phyloP scores from a whole-genome alignment of 176 grass and related monocot genomes.

The Musa troglodytarum region DNA sequence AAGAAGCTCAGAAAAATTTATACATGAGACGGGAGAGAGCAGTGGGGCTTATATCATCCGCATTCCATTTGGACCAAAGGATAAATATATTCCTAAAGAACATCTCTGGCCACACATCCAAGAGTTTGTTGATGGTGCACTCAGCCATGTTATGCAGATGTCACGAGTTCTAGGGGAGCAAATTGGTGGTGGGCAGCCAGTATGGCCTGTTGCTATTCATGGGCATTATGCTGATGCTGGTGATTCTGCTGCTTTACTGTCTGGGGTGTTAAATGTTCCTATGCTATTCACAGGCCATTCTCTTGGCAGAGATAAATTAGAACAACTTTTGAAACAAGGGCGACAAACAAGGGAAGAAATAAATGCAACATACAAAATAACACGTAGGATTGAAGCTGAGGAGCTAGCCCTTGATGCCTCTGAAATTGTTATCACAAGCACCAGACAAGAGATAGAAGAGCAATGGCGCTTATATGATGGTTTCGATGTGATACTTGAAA shows the following conservation, averaged over 20 bases:
- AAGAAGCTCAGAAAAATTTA: constrained; percentile 36
- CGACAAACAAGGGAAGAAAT: constrained; percentile 68
- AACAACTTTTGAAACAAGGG: constrained; percentile 79
- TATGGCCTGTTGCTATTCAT: constrained; percentile 78
- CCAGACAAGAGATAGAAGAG: constrained; percentile 74
- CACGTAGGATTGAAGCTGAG: constrained; percentile 74
- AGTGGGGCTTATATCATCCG: constrained; percentile 74
- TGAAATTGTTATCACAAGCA: constrained; percentile 84
- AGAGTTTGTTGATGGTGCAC: constrained; percentile 87
- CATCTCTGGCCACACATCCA: constrained; percentile 72
- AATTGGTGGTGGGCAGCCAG: constrained; percentile 46
- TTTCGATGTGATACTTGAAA: constrained; percentile 63
- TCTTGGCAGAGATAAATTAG: constrained; percentile 77
- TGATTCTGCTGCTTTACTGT: constrained; percentile 73
- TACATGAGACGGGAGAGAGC: constrained; percentile 50
- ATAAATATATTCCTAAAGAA: constrained; percentile 73
- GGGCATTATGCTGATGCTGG: constrained; percentile 89
- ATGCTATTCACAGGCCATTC: constrained; percentile 91
- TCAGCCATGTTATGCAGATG: constrained; percentile 63
- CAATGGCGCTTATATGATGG: constrained; percentile 83
- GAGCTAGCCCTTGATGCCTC: constrained; percentile 72
- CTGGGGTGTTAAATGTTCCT: constrained; percentile 75
- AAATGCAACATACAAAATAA: constrained; percentile 76
- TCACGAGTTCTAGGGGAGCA: constrained; percentile 76
- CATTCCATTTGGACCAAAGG: constrained; percentile 77